phyloP scores from a whole-genome alignment of 2,329 filamentous ascomycete genomes.

The Paecilomyces formosus region DNA sequence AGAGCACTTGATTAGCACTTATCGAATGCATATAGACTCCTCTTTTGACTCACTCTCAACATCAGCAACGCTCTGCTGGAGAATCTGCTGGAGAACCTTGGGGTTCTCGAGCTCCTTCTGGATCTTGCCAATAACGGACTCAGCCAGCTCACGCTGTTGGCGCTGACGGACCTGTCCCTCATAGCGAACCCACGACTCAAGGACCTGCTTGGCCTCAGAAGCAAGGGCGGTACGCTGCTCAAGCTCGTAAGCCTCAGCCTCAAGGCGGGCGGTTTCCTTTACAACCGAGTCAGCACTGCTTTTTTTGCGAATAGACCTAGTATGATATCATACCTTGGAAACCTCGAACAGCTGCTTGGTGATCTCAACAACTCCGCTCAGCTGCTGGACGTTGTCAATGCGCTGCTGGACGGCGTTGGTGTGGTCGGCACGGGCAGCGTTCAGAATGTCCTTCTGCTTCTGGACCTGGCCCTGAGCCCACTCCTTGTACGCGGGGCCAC shows the following conservation, averaged over 20 bases:
- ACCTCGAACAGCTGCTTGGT: conserved; percentile 97
- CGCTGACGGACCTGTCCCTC: conserved; percentile 98
- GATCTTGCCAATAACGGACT: conserved; percentile 92
- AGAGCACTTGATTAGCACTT: conserved; percentile 9
- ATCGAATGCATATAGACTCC: neutral
- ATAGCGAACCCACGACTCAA: conserved; percentile 98
- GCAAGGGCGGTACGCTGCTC: conserved; percentile 93
- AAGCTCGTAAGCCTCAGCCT: conserved; percentile 92
- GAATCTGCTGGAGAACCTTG: conserved; percentile 93
- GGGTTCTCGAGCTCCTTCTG: conserved; percentile 98
- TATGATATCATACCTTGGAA: conserved; percentile 67
- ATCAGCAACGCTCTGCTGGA: conserved; percentile 92
- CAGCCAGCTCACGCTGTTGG: conserved; percentile 92
- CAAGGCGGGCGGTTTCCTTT: conserved; percentile 92
- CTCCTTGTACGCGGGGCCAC: conserved; percentile 82
- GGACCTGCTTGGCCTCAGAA: conserved; percentile 84
- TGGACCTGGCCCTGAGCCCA: conserved; percentile 85
- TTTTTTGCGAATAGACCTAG: neutral
- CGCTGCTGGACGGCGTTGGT: conserved; percentile 89
- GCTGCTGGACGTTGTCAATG: conserved; percentile 90
- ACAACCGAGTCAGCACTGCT: conserved; percentile 5
- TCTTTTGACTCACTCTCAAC: conserved; percentile 72
- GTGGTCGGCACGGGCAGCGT: conserved; percentile 89
- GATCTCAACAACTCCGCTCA: conserved; percentile 87
- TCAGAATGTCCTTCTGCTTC: conserved; percentile 93